Percentiles rank a stretch among this genome's conserved stretches.
These are phyloP conservation scores for Alternaria gaisen DNA, from an alignment of 2,329 filamentous ascomycete species.

Conservation along the genomic window DNA sequence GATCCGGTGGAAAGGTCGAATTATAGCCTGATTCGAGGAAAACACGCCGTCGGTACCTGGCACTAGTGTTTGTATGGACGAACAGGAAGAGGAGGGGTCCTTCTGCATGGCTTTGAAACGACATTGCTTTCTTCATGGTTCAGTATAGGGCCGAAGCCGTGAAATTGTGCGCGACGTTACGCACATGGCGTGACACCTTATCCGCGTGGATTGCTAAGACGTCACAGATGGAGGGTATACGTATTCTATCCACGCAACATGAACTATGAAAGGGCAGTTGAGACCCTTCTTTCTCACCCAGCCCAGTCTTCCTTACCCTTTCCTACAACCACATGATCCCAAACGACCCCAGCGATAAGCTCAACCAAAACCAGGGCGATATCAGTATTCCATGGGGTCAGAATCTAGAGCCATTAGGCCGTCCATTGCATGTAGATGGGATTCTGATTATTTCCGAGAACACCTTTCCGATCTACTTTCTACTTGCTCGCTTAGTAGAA, in stretches of 20 bases:
- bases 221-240: constrained; percentile 1
- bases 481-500: background rate
- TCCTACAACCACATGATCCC: background rate
- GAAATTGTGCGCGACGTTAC: background rate
- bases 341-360: background rate
- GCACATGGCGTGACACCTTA: constrained; percentile 2
- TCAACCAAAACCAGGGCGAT: background rate
- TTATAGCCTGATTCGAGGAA: constrained; percentile 12
- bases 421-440: background rate
- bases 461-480: background rate
- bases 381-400: background rate
- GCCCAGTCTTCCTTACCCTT: background rate
- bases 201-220: background rate
- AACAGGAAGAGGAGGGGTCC: background rate
- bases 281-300: background rate
- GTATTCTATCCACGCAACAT: background rate
- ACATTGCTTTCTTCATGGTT: constrained; percentile 3
- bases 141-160: background rate
- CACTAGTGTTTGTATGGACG: constrained; percentile 4
- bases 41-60: constrained; percentile 9
- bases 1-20: constrained; percentile 6
- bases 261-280: background rate
- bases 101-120: background rate
- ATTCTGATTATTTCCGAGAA: constrained; percentile 1
- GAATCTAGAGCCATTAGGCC: background rate